Base-by-base conservation (phyloP, 345 rosid genomes). In the Melastoma malabathricum region DNA sequence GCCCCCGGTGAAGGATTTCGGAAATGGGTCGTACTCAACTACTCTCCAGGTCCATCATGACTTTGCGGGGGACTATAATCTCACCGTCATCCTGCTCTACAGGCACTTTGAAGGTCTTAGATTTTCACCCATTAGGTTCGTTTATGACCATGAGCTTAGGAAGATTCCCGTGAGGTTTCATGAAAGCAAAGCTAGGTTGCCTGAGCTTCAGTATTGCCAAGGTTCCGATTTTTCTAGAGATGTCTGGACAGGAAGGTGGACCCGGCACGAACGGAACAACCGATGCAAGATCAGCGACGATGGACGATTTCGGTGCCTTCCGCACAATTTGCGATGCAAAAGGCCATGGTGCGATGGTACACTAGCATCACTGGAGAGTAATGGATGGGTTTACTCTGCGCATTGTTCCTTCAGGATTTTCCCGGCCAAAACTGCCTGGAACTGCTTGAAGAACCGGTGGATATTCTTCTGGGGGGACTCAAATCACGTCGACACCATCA, bases 401-500 rank as follows among this genome's bases (percentile, higher is more conserved):
- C 97, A 87, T 62, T 92, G 98, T 59, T 84, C 93, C 1, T 92
- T 77, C 34, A 72, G 64, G 72, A 50, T 87, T 22, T 87, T 79
- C 59, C 25, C 75, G 0, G 71, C 69, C 2, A 81, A 66, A 51
- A 27, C 77, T 3, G 97, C 88, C 17, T 92, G 95, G 98, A 69
- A 73, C 58, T 92, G 98, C 48, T 67, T 92, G 65, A 75, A 79
- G 54, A 54, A 47, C 61, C 56, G 85, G 44, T 92, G 97, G 98
- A 69, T 92, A 55, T 92, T 92, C 93, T 92, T 87, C 61, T 84
- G 95, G 97, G 98, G 98, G 1, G 98, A 92, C 61, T 87, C 97
- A 0, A 92, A 92, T 67, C 97, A 92, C 15, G 98, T 92, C 0
- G 98, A 92, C 56, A 78, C 97, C 0, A 84, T 92, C 8, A 69